Evolutionary conservation across 352 stramenopile genomes (phyloP).

Genomic region (Pythium rhizo-oryzae): DNA sequence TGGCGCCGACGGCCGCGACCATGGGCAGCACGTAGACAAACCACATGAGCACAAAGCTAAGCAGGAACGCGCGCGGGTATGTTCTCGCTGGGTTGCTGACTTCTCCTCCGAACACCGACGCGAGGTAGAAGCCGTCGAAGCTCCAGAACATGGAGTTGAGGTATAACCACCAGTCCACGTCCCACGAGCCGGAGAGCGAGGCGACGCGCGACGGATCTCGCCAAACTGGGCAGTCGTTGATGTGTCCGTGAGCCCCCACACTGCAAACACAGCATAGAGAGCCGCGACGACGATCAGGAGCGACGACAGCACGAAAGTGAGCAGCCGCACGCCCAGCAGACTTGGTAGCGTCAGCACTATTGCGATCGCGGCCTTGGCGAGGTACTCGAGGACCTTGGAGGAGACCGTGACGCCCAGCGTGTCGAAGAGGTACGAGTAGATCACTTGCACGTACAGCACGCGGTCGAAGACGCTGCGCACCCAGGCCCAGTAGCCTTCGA

Average conservation of each 20-base stretch:
- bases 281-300: constrained; percentile 70
- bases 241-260: not conserved
- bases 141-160: constrained; percentile 95
- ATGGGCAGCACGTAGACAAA: constrained; percentile 85
- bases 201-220: constrained; percentile 74
- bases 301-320: constrained; percentile 58
- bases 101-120: constrained; percentile 85
- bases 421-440: constrained; percentile 7
- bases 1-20: constrained; percentile 70
- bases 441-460: constrained; percentile 29
- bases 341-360: constrained; percentile 36
- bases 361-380: constrained; percentile 36
- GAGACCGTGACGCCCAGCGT: not conserved
- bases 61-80: constrained; percentile 79
- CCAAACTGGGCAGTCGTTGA: constrained; percentile 67
- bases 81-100: constrained; percentile 74
- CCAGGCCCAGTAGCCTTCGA: constrained; percentile 67
- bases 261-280: constrained; percentile 86
- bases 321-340: constrained; percentile 29
- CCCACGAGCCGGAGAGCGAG: constrained; percentile 54
- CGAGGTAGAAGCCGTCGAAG: constrained; percentile 90
- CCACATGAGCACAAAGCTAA: constrained; percentile 66
- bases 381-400: constrained; percentile 26
- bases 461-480: constrained; percentile 69
- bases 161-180: constrained; percentile 22